Evolutionary conservation across 2,329 filamentous ascomycete species (phyloP), one percentile per base, ranked within the genome.

Genomic region (Hypomyces perniciosus): DNA sequence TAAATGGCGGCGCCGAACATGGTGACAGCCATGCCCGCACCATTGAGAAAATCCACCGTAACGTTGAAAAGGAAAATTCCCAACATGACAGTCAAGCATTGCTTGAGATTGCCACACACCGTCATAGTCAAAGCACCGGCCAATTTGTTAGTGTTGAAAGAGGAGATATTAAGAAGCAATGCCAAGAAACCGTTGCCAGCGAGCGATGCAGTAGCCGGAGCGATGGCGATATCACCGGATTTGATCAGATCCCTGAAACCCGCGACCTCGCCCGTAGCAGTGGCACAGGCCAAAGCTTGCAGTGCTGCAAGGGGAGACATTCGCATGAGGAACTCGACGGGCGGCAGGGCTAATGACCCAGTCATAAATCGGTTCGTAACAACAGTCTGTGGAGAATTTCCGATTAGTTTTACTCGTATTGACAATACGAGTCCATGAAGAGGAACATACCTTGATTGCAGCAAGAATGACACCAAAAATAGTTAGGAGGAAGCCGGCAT

Each of bases 361-460:
- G 81, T 84, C 78, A 84, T 82, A 59, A 84, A 75, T 59, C 78
- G 76, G 66, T 84, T 84, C 34, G 81, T 83, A 30, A 79, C 78
- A 33, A 85, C 77, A 1, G 80, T 84, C 72, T 75, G 48, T 7
- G 20, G 10, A 9, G 13, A 4, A 41, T 12, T 51, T 67, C 46
- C 64, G 59, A 27, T 53, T 49, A 48, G 46, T 44, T n/a, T 42
- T 31, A 8, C 12, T 30, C n/a, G 10, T 8, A 8, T 29, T 37
- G 6, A 7, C 13, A 37, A 20, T n/a, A 2, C 20, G 39, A 10
- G 26, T 28, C 27, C 27, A 28, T 12, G 27, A 7, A 13, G 29
- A 42, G 26, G 44, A 38, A 53, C 62, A 28, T 63, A 75, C 72
- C 71, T 84, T 84, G 64, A 77, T 56, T 12, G 76, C 72, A 28